Percentiles rank a stretch among this genome's conserved stretches.
Conservation (phyloP, 441 rosid species). For the Erodium texanum region DNA sequence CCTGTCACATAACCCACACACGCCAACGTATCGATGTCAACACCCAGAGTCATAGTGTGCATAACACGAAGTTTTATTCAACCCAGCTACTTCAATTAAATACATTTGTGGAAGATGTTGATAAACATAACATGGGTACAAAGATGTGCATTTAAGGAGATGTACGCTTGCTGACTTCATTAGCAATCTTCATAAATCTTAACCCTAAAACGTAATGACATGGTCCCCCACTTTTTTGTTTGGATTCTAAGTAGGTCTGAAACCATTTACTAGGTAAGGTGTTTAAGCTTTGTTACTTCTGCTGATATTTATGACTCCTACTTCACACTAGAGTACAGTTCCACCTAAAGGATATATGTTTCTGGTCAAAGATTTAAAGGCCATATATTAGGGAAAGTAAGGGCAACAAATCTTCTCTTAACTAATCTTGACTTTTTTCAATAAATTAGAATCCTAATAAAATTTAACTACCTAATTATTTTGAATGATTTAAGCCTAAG, state of each 20-base stretch:
- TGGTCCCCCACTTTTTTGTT: background rate
- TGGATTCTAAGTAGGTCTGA: background rate
- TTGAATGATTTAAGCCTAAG: too few species aligned
- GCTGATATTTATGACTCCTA: background rate
- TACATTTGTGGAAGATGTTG: slow-evolving; percentile 53
- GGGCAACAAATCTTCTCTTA: too few species aligned
- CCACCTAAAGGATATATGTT: background rate
- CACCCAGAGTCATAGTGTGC: too few species aligned
- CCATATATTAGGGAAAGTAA: background rate
- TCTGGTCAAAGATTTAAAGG: background rate
- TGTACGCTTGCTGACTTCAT: background rate
- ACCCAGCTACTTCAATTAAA: slow-evolving; percentile 48
- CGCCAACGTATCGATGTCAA: too few species aligned
- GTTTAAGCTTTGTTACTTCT: background rate
- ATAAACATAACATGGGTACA: slow-evolving; percentile 34
- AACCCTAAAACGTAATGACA: background rate
- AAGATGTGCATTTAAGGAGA: slow-evolving; percentile 10
- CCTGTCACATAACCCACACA: too few species aligned
- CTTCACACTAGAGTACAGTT: background rate
- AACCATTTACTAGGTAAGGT: background rate
- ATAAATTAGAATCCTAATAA: too few species aligned
- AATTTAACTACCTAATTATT: too few species aligned
- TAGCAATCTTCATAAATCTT: background rate
- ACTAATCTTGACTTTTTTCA: too few species aligned
- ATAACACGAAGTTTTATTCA: background rate